Evolutionary conservation across 2,329 filamentous ascomycete species (phyloP).

Genomic region (Pseudodiploospora longispora): DNA sequence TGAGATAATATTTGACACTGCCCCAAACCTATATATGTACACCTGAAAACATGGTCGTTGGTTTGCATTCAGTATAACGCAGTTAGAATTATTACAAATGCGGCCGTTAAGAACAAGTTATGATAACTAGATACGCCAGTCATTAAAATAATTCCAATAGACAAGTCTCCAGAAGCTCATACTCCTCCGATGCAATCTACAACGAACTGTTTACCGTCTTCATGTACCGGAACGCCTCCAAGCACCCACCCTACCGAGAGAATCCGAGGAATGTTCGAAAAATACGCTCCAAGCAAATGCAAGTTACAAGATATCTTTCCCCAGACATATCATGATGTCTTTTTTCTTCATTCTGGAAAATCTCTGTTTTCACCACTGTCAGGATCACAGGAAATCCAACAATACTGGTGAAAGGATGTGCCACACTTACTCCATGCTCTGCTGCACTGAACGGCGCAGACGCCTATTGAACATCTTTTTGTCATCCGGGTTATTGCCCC

Average conservation of each 20-base stretch:
- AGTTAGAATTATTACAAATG: too few species aligned
- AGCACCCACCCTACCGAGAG: not conserved
- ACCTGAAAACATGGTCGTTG: too few species aligned
- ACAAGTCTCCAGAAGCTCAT: too few species aligned
- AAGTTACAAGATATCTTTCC: not conserved
- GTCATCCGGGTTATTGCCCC: slow-evolving; percentile 64
- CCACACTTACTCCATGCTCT: slow-evolving; percentile 50
- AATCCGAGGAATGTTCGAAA: not conserved
- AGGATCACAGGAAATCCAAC: not conserved
- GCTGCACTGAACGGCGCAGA: slow-evolving; percentile 68
- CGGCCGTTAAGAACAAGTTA: too few species aligned
- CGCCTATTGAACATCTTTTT: slow-evolving; percentile 79
- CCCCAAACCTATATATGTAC: too few species aligned
- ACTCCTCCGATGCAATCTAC: too few species aligned
- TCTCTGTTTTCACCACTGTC: slow-evolving; percentile 16
- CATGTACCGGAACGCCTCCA: slow-evolving; percentile 5
- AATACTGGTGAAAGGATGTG: not conserved
- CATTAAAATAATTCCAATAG: too few species aligned
- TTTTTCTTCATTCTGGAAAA: slow-evolving; percentile 21
- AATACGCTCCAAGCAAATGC: slow-evolving; percentile 1
- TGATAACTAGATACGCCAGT: too few species aligned
- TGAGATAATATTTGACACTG: too few species aligned
- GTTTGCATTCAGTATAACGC: too few species aligned
- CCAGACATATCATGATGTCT: slow-evolving; percentile 2
- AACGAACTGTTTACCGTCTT: too few species aligned